Conservation (phyloP, 345 rosid species). For the Populus ilicifolia region DNA sequence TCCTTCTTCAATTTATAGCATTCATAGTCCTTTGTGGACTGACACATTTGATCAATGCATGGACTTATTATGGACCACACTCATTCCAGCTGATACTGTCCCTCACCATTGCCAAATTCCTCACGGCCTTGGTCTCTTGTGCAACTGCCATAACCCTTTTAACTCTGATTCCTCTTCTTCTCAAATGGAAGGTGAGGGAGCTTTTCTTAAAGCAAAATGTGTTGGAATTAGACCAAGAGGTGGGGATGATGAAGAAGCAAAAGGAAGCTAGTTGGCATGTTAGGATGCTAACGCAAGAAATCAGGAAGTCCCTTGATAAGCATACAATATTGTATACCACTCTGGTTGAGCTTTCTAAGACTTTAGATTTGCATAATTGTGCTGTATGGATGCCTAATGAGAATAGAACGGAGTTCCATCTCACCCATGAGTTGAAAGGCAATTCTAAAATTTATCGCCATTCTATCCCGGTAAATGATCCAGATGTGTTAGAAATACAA, state of each 20-base stretch:
- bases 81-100: slow-evolving; percentile 75
- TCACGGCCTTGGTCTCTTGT: slow-evolving; percentile 86
- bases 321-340: slow-evolving; percentile 79
- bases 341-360: slow-evolving; percentile 84
- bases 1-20: slow-evolving; percentile 72
- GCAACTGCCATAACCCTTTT: slow-evolving; percentile 85
- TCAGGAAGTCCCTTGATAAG: slow-evolving; percentile 83
- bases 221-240: slow-evolving; percentile 81
- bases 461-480: slow-evolving; percentile 49
- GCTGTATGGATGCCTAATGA: slow-evolving; percentile 97
- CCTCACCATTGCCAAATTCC: slow-evolving; percentile 72
- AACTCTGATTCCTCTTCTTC: slow-evolving; percentile 77
- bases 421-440: slow-evolving; percentile 63
- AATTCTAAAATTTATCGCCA: slow-evolving; percentile 32
- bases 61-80: slow-evolving; percentile 89
- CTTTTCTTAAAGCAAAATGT: slow-evolving; percentile 82
- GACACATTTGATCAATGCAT: slow-evolving; percentile 78
- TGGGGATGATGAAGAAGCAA: slow-evolving; percentile 83
- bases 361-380: slow-evolving; percentile 79
- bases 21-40: slow-evolving; percentile 95
- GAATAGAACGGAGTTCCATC: slow-evolving; percentile 57
- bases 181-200: slow-evolving; percentile 90
- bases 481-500: slow-evolving; percentile 61
- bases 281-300: slow-evolving; percentile 77
- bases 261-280: slow-evolving; percentile 87